Conservation (phyloP, 139 green algal species). For the Microglena sp. region DNA sequence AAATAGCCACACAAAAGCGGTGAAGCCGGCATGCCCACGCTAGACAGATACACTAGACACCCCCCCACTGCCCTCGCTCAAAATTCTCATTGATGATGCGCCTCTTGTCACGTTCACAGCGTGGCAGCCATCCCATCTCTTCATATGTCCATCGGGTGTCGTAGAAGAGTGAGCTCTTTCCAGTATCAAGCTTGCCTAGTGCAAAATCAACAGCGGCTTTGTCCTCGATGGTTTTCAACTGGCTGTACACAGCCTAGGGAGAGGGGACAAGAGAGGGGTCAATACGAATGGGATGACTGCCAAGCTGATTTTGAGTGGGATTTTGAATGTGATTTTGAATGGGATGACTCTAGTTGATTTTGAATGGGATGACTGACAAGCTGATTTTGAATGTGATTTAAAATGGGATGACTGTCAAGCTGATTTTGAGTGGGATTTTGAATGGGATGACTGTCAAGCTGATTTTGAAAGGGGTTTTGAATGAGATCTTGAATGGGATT, state of each 20-base stretch:
- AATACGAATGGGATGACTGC: too few relatives aligned
- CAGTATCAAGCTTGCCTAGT: conserved; percentile 28
- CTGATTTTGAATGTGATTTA: too few relatives aligned
- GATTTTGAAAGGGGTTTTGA: background rate
- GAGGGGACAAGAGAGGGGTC: background rate
- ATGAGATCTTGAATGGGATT: too few relatives aligned
- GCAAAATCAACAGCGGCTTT: conserved; percentile 48
- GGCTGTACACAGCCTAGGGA: conserved; percentile 26
- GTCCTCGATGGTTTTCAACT: conserved; percentile 34
- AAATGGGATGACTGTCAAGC: too few relatives aligned
- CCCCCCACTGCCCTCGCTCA: conserved; percentile 37
- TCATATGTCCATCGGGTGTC: conserved; percentile 26
- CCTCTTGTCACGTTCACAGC: conserved; percentile 46
- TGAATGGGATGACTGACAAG: background rate
- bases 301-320: background rate
- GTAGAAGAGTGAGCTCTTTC: conserved; percentile 34
- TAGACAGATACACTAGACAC: too few relatives aligned
- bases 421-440: background rate
- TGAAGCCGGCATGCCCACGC: too few relatives aligned
- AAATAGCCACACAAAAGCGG: too few relatives aligned
- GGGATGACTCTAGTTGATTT: background rate
- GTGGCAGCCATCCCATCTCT: conserved; percentile 32
- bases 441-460: background rate
- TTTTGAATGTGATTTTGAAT: background rate
- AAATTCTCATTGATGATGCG: conserved; percentile 40